These are phyloP conservation scores for Oryza meyeriana DNA, from an alignment of 176 grass and related monocot species.

Conservation along the genomic window DNA sequence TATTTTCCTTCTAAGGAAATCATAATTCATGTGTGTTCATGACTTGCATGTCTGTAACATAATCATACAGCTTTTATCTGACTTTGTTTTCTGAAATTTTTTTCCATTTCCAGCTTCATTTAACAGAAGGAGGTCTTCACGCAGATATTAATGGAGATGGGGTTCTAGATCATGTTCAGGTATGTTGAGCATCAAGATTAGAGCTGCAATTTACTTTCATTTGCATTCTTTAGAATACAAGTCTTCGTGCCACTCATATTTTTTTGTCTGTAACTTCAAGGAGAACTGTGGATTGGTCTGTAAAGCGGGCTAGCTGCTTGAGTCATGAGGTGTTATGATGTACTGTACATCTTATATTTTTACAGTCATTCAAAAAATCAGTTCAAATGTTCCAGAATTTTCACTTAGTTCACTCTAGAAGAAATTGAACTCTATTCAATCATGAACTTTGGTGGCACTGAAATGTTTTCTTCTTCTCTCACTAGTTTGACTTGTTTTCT, in stretches of 20 bases:
- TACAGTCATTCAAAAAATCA: neutral
- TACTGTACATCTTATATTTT: neutral
- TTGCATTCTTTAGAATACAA: neutral
- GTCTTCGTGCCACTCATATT: neutral
- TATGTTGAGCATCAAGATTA: conserved; percentile 28
- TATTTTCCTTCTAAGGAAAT: conserved; percentile 9
- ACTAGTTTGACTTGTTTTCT: neutral
- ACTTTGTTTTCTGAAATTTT: neutral
- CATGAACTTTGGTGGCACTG: conserved; percentile 6
- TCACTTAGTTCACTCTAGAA: conserved; percentile 18
- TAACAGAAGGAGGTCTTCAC: conserved; percentile 93
- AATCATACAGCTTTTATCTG: neutral
- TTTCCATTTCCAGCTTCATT: conserved; percentile 66
- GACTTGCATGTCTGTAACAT: conserved; percentile 7
- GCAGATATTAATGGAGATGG: conserved; percentile 98
- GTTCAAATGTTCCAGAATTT: conserved; percentile 3
- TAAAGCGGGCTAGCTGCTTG: neutral
- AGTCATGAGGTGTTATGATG: neutral
- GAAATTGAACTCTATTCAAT: neutral
- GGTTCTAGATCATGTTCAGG: conserved; percentile 98
- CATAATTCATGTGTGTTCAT: conserved; percentile 2
- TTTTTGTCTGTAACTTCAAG: neutral
- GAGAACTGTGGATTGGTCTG: neutral
- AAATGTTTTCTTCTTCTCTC: neutral
- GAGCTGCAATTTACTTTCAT: neutral